Evolutionary conservation across 129 eudicot species (phyloP), one percentile per base, ranked within the genome.

Genomic region (Pseudognaphalium luteoalbum): DNA sequence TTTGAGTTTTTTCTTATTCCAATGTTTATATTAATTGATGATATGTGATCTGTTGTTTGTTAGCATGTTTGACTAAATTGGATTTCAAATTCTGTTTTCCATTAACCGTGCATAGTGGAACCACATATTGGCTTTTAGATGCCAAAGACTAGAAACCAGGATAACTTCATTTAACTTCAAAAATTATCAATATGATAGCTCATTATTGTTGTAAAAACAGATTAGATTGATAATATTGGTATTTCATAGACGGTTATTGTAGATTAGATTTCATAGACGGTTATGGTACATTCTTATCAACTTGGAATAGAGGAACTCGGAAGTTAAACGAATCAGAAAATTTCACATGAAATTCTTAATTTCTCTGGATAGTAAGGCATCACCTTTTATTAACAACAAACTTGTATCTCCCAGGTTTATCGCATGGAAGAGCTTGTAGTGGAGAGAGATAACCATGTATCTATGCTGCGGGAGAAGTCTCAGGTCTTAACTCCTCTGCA

Each of bases 341-440:
- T 75, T 17, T 16, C 56, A 63, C 25, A 52, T 56, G 19, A 33
- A 56, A 5, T 56, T 57, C 28, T 71, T 58, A 61, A 6, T 6
- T 32, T 58, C 51, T 71, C 61, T 4, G 15, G 22, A 39, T 42
- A 22, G 17, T 11, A 19, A 30, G 51, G 22, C 11, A 8, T 25
- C 64, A 35, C 41, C 21, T 25, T 64, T 8, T 66, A 6, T 64
- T 54, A 35, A 65, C 56, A 14, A 12, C 21, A 54, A 72, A 72
- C 16, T 57, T 74, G 7, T 14, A n/a, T 56, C 50, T 71, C 54
- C 41, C 83, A 89, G 97, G 79, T 84, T 81, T 68, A 66, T 83
- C 80, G 72, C n/a, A 81, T 92, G 87, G 91, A 86, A 80, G 87
- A 81, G 78, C 85, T 83, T 70, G 74, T 76, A 66, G 87, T 82